Conservation (phyloP, 2,329 filamentous ascomycete species). For the Colletotrichum tropicicola region DNA sequence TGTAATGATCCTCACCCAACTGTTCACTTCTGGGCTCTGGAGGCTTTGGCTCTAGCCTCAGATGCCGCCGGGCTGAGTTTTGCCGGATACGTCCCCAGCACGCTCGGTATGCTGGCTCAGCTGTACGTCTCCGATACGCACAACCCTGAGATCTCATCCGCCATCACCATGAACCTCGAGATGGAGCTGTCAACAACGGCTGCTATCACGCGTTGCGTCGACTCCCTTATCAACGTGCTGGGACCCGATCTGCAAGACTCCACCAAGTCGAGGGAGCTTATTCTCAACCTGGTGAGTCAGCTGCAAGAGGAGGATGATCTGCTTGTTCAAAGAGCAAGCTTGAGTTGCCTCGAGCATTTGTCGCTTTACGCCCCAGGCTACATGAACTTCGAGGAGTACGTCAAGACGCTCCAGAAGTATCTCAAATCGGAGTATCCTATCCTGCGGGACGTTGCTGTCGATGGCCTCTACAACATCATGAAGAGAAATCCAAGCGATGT, state of each 20-base stretch:
- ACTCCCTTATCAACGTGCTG: slow-evolving; percentile 96
- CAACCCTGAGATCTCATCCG: slow-evolving; percentile 81
- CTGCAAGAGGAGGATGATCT: slow-evolving; percentile 75
- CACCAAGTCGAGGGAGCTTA: slow-evolving; percentile 89
- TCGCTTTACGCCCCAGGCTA: slow-evolving; percentile 91
- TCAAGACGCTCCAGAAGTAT: slow-evolving; percentile 81
- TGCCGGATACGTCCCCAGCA: slow-evolving; percentile 87
- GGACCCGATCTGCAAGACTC: slow-evolving; percentile 95
- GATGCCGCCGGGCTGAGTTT: slow-evolving; percentile 95
- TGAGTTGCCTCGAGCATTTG: slow-evolving; percentile 88
- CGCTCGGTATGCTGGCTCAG: slow-evolving; percentile 92
- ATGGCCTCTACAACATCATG: slow-evolving; percentile 94
- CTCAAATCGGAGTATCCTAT: slow-evolving; percentile 74
- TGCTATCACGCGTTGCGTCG: slow-evolving; percentile 86
- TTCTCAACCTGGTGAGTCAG: slow-evolving; percentile 84
- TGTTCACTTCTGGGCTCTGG: slow-evolving; percentile 96
- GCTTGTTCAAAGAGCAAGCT: slow-evolving; percentile 77
- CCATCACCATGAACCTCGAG: slow-evolving; percentile 90
- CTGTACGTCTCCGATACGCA: slow-evolving; percentile 93
- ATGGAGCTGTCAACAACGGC: slow-evolving; percentile 84
- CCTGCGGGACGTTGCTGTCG: slow-evolving; percentile 82
- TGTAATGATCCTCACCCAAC: slow-evolving; percentile 94
- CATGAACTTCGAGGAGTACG: slow-evolving; percentile 85
- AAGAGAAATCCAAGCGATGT: slow-evolving; percentile 89
- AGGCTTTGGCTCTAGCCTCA: slow-evolving; percentile 85